Evolutionary conservation across 2,329 filamentous ascomycete species (phyloP).

Genomic region (Eutypella sp.): DNA sequence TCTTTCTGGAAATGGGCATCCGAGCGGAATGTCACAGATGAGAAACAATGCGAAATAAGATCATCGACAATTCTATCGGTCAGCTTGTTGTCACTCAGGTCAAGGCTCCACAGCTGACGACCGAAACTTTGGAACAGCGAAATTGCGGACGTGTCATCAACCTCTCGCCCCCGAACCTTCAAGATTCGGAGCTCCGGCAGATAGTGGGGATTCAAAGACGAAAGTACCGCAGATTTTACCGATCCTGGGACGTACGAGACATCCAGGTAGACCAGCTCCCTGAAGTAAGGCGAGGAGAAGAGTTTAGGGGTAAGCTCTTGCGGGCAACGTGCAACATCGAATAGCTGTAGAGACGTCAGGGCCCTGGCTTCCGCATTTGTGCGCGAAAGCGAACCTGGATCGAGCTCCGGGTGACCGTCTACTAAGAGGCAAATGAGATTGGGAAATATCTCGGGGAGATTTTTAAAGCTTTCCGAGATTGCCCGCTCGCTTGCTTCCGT

Average conservation of each 20-base stretch:
- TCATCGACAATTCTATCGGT: constrained; percentile 38
- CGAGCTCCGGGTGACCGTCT: constrained; percentile 41
- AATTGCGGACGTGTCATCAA: constrained; percentile 36
- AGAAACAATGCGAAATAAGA: constrained; percentile 30
- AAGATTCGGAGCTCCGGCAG: constrained; percentile 47
- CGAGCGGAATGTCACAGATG: constrained; percentile 26
- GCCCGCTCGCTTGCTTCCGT: constrained; percentile 31
- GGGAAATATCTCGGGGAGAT: constrained; percentile 36
- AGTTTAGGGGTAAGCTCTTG: constrained; percentile 35
- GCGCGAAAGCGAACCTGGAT: constrained; percentile 33
- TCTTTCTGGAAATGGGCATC: constrained; percentile 39
- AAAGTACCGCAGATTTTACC: constrained; percentile 30
- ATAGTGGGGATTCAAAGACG: constrained; percentile 25
- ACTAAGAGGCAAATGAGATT: constrained; percentile 42
- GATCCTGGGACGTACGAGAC: constrained; percentile 46
- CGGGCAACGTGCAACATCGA: constrained; percentile 41
- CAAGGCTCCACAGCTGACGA: constrained; percentile 51
- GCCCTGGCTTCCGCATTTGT: constrained; percentile 1
- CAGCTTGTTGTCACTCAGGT: constrained; percentile 48
- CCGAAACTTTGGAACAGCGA: constrained; percentile 30
- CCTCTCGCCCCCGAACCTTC: constrained; percentile 42
- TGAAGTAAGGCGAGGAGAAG: constrained; percentile 32
- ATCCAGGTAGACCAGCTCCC: constrained; percentile 46
- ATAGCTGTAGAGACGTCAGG: constrained; percentile 28
- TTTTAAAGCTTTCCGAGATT: constrained; percentile 35